Evolutionary conservation across 805 yeast species (phyloP), one percentile per base, ranked within the genome.

Genomic region (Myxozyma geophila): DNA sequence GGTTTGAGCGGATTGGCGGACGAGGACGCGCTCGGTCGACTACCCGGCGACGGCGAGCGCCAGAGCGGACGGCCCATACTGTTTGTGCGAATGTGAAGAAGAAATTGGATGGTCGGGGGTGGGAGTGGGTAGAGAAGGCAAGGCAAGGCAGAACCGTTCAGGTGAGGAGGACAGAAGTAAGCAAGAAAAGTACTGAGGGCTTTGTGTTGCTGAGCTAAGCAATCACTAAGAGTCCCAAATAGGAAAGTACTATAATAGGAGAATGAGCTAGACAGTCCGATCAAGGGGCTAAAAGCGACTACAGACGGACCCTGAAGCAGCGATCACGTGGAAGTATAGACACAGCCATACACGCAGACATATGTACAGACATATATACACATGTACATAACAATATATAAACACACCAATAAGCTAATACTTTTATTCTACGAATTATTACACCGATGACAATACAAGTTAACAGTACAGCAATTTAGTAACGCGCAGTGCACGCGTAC

Each of bases 11-110:
- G 60, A 9, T 57, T 43, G 23, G 33, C 40, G n/a, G 47, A 15
- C n/a, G n/a, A n/a, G n/a, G n/a, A n/a, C n/a, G n/a, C n/a, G n/a
- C n/a, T n/a, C n/a, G n/a, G n/a, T 10, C 35, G 52, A n/a, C 12
- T 1, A 13, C 46, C 12, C 35, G 62, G 62, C 40, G 41, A 40
- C 12, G 57, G 53, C 10, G 62, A 52, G 43, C 56, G 47, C 53
- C 53, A 59, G 13, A 59, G 36, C 17, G 62, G 62, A 28, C 52
- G 40, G 36, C 62, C 62, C 62, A 59, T 59, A 19, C 39, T 39
- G 46, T 9, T 15, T 43, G 12, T 7, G 47, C 17, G 62, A 4
- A 7, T 28, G 48, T 23, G 62, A 35, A 35, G 58, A 15, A n/a
- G 51, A 13, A 44, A n/a, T n/a, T n/a, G n/a, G n/a, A n/a, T n/a